A percentile compares a stretch with the other conserved stretches of the same genome.
Evolutionary conservation across 441 rosid genomes (phyloP).

Genomic region (Erysimum cheiri): DNA sequence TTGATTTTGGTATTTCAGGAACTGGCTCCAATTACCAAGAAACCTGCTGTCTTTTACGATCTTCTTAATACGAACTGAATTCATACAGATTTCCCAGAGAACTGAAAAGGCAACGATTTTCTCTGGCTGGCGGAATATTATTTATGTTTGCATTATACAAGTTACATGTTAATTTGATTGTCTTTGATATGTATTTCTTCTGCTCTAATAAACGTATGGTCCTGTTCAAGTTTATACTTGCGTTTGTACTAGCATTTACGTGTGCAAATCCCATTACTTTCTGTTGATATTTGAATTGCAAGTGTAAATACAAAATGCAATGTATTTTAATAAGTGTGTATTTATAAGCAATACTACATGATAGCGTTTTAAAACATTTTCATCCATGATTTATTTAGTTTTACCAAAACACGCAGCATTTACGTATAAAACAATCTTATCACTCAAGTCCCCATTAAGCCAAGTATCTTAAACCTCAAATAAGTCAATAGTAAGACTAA

Average conservation of each 20-base stretch:
- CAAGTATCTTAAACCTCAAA: slow-evolving; percentile 1
- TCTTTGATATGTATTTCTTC: neutral
- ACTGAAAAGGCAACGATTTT: slow-evolving; percentile 5
- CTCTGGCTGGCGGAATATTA: neutral
- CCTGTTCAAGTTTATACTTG: neutral
- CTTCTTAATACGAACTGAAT: slow-evolving; percentile 49
- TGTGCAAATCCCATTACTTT: neutral
- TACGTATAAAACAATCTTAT: neutral
- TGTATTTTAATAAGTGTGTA: neutral
- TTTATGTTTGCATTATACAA: neutral
- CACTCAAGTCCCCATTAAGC: slow-evolving; percentile 1
- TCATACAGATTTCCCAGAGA: slow-evolving; percentile 7
- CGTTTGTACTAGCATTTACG: neutral
- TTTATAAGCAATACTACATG: neutral
- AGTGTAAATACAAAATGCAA: neutral
- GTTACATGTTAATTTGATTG: slow-evolving; percentile 5
- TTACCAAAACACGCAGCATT: neutral
- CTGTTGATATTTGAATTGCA: neutral
- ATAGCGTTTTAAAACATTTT: neutral
- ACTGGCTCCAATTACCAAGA: slow-evolving; percentile 61
- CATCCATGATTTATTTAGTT: neutral
- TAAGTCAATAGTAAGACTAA: slow-evolving; percentile 19
- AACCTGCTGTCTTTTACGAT: slow-evolving; percentile 65
- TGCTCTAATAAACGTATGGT: too few relatives aligned
- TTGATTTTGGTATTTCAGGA: slow-evolving; percentile 53